Percentiles rank a stretch among this genome's conserved stretches.
phyloP scores from a whole-genome alignment of 2,329 filamentous ascomycete genomes.

The Blastomyces emzantsi region DNA sequence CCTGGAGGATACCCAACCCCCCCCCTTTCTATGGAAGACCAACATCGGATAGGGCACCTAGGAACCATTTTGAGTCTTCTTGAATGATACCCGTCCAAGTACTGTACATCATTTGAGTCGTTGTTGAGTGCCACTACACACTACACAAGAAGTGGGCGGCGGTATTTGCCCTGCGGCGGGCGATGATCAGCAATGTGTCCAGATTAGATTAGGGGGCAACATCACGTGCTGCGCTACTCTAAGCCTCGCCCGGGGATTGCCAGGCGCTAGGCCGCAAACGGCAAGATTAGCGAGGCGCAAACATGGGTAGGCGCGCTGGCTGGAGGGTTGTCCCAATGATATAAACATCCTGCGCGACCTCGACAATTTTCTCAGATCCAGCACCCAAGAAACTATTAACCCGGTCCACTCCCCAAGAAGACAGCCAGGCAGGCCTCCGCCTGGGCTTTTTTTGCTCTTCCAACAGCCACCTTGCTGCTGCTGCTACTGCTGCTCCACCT shows the following conservation, averaged over 20 bases:
- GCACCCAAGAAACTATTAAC: neutral
- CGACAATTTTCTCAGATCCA: constrained; percentile 21
- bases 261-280: constrained; percentile 20
- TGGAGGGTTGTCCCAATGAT: constrained; percentile 35
- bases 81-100: too few species aligned
- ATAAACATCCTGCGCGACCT: constrained; percentile 41
- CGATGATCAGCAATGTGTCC: neutral
- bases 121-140: too few species aligned
- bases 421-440: neutral
- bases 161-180: neutral
- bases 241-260: constrained; percentile 5
- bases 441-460: neutral
- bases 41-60: too few species aligned
- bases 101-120: too few species aligned
- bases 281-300: constrained; percentile 27
- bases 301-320: constrained; percentile 35
- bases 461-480: neutral
- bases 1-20: too few species aligned
- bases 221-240: constrained; percentile 16
- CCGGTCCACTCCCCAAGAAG: neutral
- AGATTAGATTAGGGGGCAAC: constrained; percentile 7
- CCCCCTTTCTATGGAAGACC: too few species aligned
- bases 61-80: neutral
- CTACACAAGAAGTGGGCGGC: too few species aligned
- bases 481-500: constrained; percentile 1